These are phyloP conservation scores for Citrus unshiu DNA, from an alignment of 345 rosid species.

Conservation along the genomic window DNA sequence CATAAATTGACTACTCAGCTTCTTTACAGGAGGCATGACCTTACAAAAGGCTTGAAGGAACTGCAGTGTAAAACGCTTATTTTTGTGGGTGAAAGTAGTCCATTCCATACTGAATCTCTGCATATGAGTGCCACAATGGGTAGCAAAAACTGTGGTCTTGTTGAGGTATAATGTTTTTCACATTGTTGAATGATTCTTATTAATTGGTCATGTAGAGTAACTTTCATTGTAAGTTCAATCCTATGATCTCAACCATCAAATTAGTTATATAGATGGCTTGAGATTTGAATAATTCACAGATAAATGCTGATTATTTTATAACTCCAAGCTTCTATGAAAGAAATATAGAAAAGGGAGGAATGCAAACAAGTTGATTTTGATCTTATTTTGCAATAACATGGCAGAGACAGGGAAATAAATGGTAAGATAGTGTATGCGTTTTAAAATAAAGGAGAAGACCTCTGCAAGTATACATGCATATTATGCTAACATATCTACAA, in stretches of 20 bases:
- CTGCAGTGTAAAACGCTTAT: constrained; percentile 51
- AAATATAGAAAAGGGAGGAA: neutral
- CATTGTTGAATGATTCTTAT: neutral
- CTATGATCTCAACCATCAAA: neutral
- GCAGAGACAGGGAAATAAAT: neutral
- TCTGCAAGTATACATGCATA: neutral
- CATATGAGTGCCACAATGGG: constrained; percentile 49
- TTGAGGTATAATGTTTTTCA: constrained; percentile 39
- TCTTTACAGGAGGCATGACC: constrained; percentile 53
- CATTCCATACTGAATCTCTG: constrained; percentile 46
- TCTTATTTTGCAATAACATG: neutral
- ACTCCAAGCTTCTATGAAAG: neutral
- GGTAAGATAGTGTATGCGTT: neutral
- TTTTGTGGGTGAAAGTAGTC: constrained; percentile 58
- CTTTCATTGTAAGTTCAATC: neutral
- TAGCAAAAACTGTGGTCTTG: constrained; percentile 38
- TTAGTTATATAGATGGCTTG: neutral
- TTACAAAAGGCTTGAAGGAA: constrained; percentile 43
- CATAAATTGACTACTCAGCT: constrained; percentile 7
- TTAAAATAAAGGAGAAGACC: neutral
- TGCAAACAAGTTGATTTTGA: no score
- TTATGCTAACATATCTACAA: neutral
- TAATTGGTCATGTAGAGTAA: neutral
- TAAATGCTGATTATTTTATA: neutral
- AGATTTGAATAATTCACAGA: neutral